A percentile compares a stretch with the other conserved stretches of the same genome.
phyloP scores from a whole-genome alignment of 129 eudicot species.

The Heracleum sosnowskyi region DNA sequence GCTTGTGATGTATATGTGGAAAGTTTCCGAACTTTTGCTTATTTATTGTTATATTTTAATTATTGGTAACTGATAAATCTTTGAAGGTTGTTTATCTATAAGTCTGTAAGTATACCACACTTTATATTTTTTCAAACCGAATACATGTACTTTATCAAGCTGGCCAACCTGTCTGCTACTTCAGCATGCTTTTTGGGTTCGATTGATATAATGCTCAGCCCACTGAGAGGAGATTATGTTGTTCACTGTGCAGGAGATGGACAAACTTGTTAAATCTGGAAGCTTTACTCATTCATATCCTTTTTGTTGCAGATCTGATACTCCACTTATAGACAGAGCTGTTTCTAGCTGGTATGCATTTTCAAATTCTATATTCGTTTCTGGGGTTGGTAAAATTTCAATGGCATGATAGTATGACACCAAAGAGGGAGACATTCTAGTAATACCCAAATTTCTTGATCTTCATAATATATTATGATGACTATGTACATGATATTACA shows the following conservation, averaged over 20 bases:
- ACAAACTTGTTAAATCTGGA: slow-evolving; percentile 69
- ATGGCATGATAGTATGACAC: too few species aligned
- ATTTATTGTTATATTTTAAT: neutral
- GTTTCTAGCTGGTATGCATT: slow-evolving; percentile 72
- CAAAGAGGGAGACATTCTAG: neutral
- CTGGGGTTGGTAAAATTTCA: neutral
- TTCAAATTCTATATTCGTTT: neutral
- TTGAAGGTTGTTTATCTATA: neutral
- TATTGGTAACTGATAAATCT: neutral
- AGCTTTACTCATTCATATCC: slow-evolving; percentile 63
- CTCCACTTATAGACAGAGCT: slow-evolving; percentile 74
- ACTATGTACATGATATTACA: neutral
- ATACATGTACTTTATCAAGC: neutral
- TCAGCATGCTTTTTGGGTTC: neutral
- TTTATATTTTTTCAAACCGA: neutral
- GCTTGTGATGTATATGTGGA: neutral
- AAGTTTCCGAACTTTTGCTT: neutral
- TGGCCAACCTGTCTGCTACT: neutral
- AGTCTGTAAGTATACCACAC: neutral
- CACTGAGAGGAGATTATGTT: neutral
- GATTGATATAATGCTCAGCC: neutral
- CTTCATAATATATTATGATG: too few species aligned
- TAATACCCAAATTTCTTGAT: neutral
- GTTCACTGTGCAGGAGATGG: slow-evolving; percentile 42
- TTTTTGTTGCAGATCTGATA: slow-evolving; percentile 77